phyloP scores from a whole-genome alignment of 306 rosid genomes.

The Trifolium pratense region DNA sequence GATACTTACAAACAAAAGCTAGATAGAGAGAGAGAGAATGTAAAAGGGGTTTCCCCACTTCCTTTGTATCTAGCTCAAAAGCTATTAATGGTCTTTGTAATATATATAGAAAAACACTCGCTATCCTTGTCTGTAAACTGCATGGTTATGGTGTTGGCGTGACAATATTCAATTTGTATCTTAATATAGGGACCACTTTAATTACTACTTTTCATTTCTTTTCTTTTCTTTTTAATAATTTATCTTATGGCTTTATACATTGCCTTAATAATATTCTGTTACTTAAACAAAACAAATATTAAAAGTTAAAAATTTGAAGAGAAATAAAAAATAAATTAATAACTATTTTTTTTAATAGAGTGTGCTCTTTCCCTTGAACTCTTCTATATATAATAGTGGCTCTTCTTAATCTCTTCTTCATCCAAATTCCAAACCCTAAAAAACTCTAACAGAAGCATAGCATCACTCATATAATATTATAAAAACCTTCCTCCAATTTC shows the following conservation, averaged over 20 bases:
- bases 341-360: conserved; percentile 6
- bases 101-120: conserved; percentile 56
- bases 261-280: conserved; percentile 47
- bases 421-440: conserved; percentile 66
- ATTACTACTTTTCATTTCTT: conserved; percentile 44
- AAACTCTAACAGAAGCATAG: conserved; percentile 41
- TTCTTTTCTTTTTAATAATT: conserved; percentile 41
- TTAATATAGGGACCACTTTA: conserved; percentile 73
- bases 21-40: conserved; percentile 5
- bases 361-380: conserved; percentile 21
- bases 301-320: conserved; percentile 16
- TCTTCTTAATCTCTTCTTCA: conserved; percentile 53
- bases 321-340: background rate
- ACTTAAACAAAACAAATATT: conserved; percentile 46
- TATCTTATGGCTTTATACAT: conserved; percentile 32
- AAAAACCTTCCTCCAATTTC: conserved; percentile 9
- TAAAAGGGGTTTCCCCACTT: conserved; percentile 61
- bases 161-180: conserved; percentile 90
- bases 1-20: too few species aligned
- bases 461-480: background rate
- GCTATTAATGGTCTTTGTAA: conserved; percentile 64
- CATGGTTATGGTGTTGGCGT: conserved; percentile 85
- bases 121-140: conserved; percentile 75
- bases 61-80: conserved; percentile 56
- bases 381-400: conserved; percentile 61